Conservation (phyloP, 2,329 filamentous ascomycete genomes). For the Pseudogymnoascus sp. region DNA sequence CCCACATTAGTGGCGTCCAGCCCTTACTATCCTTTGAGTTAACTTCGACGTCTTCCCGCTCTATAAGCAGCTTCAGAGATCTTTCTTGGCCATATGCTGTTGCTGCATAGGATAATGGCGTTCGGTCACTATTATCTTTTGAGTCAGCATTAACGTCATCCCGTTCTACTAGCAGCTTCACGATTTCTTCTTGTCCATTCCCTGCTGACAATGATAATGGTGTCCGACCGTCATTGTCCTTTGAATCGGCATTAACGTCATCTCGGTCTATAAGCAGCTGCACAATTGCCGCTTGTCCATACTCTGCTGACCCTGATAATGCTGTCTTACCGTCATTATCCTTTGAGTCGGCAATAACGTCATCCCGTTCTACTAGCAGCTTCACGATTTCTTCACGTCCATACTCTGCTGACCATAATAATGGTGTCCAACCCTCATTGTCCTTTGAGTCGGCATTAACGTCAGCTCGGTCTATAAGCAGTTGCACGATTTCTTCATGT, state of each 20-base stretch:
- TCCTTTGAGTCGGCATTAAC: not conserved
- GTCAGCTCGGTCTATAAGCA: not conserved
- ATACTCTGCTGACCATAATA: not conserved
- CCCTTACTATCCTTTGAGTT: not conserved
- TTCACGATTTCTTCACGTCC: not conserved
- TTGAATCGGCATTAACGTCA: too few relatives aligned
- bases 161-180: not conserved
- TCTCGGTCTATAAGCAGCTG: not conserved
- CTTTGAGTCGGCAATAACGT: not conserved
- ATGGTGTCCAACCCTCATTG: not conserved
- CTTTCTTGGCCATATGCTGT: not conserved
- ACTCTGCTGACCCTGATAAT: too few relatives aligned
- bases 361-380: not conserved
- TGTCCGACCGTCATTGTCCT: not conserved
- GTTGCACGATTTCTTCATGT: not conserved
- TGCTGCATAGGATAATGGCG: not conserved
- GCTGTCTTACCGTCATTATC: not conserved
- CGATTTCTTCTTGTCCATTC: not conserved
- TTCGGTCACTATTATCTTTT: not conserved
- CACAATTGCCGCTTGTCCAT: too few relatives aligned
- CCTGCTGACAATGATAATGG: not conserved
- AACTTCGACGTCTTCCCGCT: not conserved
- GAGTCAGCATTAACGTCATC: not conserved
- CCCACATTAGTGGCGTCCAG: constrained; percentile 6
- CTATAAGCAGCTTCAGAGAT: not conserved